Evolutionary conservation across 2,329 filamentous ascomycete species (phyloP), one percentile per base, ranked within the genome.

Genomic region (Gnomoniopsis sp.): DNA sequence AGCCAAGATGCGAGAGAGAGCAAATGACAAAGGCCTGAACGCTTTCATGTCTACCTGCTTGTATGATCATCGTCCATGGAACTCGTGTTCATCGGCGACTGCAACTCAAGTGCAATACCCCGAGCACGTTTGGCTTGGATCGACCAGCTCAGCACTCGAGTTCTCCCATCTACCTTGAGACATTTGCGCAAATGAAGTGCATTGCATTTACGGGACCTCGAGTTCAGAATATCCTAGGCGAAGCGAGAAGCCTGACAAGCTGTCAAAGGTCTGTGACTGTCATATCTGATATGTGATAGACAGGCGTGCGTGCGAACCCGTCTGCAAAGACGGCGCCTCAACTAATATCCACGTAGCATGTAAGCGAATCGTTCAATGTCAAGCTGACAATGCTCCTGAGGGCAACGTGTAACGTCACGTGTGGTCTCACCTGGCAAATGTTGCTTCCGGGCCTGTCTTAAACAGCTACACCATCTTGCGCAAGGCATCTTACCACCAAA

Each of bases 351-450:
- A 14, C 6, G 36, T 17, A 19, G 10, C 38, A 43, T 8, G 22
- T 22, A 22, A 36, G 11, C 36, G 21, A 15, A 43, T 34, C 22
- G 41, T 14, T 36, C 23, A n/a, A 17, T n/a, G 23, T 41, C 41
- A 6, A 41, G 22, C 21, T 52, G 36, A 41, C n/a, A 34, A 36
- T 30, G 34, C 41, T 36, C 49, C 36, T 34, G 26, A 22, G 11
- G 33, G 30, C 34, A 14, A 60, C 58, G 58, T 60, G 58, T 57
- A 34, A 54, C 44, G 38, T 57, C 54, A 60, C 58, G 46, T 57
- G 54, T 60, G 58, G 54, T 60, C 58, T 60, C 54, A 60, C 54
- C 44, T 53, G 50, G 49, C 58, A 53, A n/a, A 57, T 51, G 44
- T 57, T 33, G 14, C 34, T 26, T 34, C 46, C 58, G 34, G n/a